Base-by-base conservation (phyloP, 768 basidiomycete species). In the Royoungia palumana region DNA sequence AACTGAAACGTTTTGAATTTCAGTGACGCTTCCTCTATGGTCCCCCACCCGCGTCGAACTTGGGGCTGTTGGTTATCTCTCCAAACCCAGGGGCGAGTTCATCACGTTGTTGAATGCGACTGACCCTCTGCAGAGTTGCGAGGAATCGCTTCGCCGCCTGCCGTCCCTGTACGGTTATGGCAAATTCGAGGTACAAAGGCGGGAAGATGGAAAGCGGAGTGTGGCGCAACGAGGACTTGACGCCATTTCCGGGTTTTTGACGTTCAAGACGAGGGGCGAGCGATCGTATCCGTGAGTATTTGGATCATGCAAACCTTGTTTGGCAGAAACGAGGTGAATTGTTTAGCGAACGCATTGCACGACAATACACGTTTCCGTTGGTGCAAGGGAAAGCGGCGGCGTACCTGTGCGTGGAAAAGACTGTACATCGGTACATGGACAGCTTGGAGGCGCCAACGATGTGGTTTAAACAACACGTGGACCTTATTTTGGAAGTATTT, bases 21-120 rank as follows among this genome's bases (percentile, higher is more conserved):
- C 21, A 84, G 83, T 88, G 50, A 79, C 74, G 0, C 65, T 84
- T 19, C 84, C 89, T 7, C 67, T 90, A 6, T 93, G 89, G 89
- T 74, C 71, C 5, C 89, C 89, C 2, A 68, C 76, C 4, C 73
- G 58, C 6, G 77, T 91, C 0, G 63, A 74, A 12, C 67, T 90
- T 3, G 90, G 89, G 7, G 81, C 83, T 3, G 83, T 92, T 9
- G 90, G 90, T 3, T 93, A 86, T 62, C 68, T 90, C 21, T 73
- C 72, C 28, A 86, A 83, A 56, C 78, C 83, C 0, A 66, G 67
- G n/a, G 89, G 89, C 3, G 66, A 70, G 38, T 93, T 93, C 55
- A 67, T 87, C 49, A 83, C 81, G 8, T 71, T 91, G 7, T 82
- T 89, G 68, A 87, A 89, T 63, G 78, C 84, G 2, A 75, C 81